These are phyloP conservation scores for Sugiyamaella neomexicana DNA, from an alignment of 1,139 yeast genomes.

Conservation along the genomic window DNA sequence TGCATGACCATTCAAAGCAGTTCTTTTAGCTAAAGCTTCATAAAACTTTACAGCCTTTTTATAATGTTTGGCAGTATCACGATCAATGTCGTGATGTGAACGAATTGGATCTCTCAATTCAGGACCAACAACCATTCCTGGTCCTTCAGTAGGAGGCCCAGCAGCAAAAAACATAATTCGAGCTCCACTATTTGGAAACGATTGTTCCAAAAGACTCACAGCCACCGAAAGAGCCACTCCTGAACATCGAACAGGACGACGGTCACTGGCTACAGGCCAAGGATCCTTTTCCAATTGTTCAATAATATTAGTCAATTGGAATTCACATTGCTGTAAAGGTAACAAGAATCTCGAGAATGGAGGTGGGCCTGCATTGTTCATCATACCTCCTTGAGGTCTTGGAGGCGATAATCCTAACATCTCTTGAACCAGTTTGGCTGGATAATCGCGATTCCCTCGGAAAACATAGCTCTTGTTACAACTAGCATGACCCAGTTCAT, in stretches of 20 bases:
- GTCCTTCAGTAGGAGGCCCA: constrained; percentile 94
- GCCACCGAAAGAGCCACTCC: constrained; percentile 93
- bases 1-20: constrained; percentile 76
- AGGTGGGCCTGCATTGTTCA: constrained; percentile 31
- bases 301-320: constrained; percentile 75
- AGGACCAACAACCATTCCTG: constrained; percentile 91
- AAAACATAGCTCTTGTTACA: constrained; percentile 84
- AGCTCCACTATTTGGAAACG: constrained; percentile 89
- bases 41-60: constrained; percentile 88
- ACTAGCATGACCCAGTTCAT: constrained; percentile 79
- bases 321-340: constrained; percentile 85
- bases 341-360: constrained; percentile 74
- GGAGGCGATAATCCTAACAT: constrained; percentile 59
- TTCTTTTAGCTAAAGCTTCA: constrained; percentile 72
- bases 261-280: constrained; percentile 88
- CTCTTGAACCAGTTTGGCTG: constrained; percentile 70
- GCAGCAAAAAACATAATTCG: constrained; percentile 88
- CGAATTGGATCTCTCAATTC: constrained; percentile 94
- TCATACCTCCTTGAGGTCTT: constrained; percentile 38
- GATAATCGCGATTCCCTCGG: constrained; percentile 88
- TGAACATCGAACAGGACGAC: constrained; percentile 87
- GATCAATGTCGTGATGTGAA: constrained; percentile 93
- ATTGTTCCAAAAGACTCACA: constrained; percentile 73
- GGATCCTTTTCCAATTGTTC: constrained; percentile 82
- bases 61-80: constrained; percentile 87